These are phyloP conservation scores for Quercus phellos DNA, from an alignment of 331 rosid species.

Conservation along the genomic window DNA sequence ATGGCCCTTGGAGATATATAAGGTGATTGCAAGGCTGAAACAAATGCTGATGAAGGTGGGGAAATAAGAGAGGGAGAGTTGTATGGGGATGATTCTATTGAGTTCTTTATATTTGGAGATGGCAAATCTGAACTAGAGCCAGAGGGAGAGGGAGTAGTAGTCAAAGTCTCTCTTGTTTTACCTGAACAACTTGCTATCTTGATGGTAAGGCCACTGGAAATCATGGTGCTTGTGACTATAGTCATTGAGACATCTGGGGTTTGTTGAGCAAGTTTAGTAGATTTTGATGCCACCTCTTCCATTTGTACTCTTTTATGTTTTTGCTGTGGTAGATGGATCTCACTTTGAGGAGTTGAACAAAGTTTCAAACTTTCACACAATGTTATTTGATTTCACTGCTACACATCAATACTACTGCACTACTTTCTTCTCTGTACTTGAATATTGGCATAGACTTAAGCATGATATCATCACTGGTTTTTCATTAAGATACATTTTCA, in stretches of 20 bases:
- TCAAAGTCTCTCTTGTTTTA: slow-evolving; percentile 7
- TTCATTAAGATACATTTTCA: background rate
- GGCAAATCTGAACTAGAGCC: slow-evolving; percentile 26
- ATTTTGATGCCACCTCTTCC: background rate
- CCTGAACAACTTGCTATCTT: slow-evolving; percentile 35
- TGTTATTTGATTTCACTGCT: background rate
- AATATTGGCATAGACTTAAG: background rate
- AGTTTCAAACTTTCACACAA: background rate
- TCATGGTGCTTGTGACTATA: slow-evolving; percentile 2
- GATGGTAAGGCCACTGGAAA: slow-evolving; percentile 46
- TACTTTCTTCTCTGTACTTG: background rate
- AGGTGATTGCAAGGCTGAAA: slow-evolving; percentile 85
- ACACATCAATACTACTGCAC: background rate
- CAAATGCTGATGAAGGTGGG: slow-evolving; percentile 86
- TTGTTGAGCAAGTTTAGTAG: background rate
- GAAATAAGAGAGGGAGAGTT: slow-evolving; percentile 66
- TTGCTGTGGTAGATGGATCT: background rate
- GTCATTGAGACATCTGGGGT: background rate
- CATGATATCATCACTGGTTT: background rate
- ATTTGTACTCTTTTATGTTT: background rate
- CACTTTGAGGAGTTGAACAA: background rate
- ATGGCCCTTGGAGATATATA: slow-evolving; percentile 79
- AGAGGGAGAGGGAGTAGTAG: too few species aligned
- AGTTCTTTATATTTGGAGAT: slow-evolving; percentile 43
- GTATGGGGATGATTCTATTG: slow-evolving; percentile 55